Evolutionary conservation across 73 alveolate species (phyloP), one percentile per base, ranked within the genome.

Genomic region (Blepharisma stoltei): DNA sequence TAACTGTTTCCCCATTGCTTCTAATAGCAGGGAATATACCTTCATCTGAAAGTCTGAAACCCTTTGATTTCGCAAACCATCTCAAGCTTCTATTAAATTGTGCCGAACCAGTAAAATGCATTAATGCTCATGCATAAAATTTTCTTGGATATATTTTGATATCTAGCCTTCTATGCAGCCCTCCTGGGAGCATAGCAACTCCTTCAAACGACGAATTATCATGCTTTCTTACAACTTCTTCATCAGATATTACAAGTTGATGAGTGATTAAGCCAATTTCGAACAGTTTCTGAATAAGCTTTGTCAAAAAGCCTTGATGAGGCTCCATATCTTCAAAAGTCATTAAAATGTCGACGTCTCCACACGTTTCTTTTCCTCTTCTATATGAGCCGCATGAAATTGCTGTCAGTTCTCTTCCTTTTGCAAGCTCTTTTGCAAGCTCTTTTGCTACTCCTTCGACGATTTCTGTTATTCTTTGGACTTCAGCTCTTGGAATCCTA

Each of bases 81-180:
- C 99, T 90, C 90, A 94, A 79, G 70, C 97, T 88, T 82, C 99
- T 92, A 73, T 94, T 94, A 81, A 92, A 95, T 81, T 88, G 85
- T 48, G 92, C 99, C 78, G 97, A 88, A 14, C 99, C 99, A 50
- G 99, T 95, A 70, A 95, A 95, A 77, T 95, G 94, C 76, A 95
- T 82, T 9, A 93, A 66, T 23, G 99, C 99, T 85, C 88, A 95
- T 25, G 95, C 97, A 79, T 67, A 95, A 54, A 81, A 78, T 14
- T 82, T 86, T 66, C 85, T 83, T 48, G 97, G 96, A 80, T 95
- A 95, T 7, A 85, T 94, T 84, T 95, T 95, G 37, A 95, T 83
- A 86, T 95, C 99, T 65, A 95, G 79, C 70, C 99, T 84, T 77
- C 99, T 80, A 89, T 81, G 81, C 6, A 82, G 45, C 0, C 73